Percentiles rank a stretch among this genome's conserved stretches.
Conservation (phyloP, 2,329 filamentous ascomycete genomes). For the Zarea fungicola region DNA sequence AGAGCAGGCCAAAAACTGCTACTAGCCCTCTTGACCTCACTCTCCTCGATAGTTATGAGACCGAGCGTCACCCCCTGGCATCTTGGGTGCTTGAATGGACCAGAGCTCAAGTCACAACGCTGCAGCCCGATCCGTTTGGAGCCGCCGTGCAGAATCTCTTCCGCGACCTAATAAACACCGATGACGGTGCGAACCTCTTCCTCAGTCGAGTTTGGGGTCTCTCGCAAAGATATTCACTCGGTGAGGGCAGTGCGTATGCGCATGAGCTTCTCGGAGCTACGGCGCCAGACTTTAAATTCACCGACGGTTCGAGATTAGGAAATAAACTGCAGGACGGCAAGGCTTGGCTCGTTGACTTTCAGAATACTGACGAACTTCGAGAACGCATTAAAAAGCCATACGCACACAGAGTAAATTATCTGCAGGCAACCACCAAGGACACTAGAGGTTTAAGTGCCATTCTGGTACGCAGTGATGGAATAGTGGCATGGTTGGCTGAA, state of each 20-base stretch:
- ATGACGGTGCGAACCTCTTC: slow-evolving; percentile 25
- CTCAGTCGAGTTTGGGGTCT: slow-evolving; percentile 31
- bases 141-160: slow-evolving; percentile 22
- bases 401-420: slow-evolving; percentile 19
- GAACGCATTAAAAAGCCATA: slow-evolving; percentile 10
- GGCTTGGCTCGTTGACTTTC: slow-evolving; percentile 25
- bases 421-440: slow-evolving; percentile 18
- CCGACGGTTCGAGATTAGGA: slow-evolving; percentile 24
- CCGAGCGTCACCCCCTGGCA: slow-evolving; percentile 41
- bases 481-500: slow-evolving; percentile 27
- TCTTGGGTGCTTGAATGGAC: slow-evolving; percentile 31
- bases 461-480: slow-evolving; percentile 27
- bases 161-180: slow-evolving; percentile 23
- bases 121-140: slow-evolving; percentile 24
- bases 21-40: slow-evolving; percentile 1
- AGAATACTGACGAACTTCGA: slow-evolving; percentile 13
- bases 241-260: slow-evolving; percentile 12
- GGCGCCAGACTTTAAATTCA: slow-evolving; percentile 29
- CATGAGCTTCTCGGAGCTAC: slow-evolving; percentile 30
- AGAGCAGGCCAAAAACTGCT: no score
- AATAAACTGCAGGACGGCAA: slow-evolving; percentile 23
- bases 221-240: slow-evolving; percentile 26
- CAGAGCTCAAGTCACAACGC: slow-evolving; percentile 28
- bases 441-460: slow-evolving; percentile 21
- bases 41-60: slow-evolving; percentile 42